Evolutionary conservation across 345 rosid genomes (phyloP), one percentile per base, ranked within the genome.

Genomic region (Pugionium cornutum): DNA sequence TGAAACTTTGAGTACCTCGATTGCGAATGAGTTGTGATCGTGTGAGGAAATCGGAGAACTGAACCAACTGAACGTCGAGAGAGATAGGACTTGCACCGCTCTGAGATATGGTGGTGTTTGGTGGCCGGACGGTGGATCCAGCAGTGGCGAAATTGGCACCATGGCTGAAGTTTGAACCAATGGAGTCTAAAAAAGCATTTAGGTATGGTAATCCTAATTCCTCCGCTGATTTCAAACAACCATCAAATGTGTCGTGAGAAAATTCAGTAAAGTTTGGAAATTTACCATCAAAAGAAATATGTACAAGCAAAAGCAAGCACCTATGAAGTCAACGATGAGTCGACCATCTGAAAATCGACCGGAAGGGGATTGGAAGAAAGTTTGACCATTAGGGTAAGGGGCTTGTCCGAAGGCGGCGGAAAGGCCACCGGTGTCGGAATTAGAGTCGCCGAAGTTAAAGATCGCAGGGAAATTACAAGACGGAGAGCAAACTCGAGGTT

Each of bases 71-170:
- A 18, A 85, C 86, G n/a, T 83, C 76, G 18, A 91, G 73, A 8
- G 89, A 83, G 40, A 91, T 70, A 3, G 98, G 95, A 53, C 90
- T 86, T n/a, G 55, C 67, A 9, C 92, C 98, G 54, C 85, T 54
- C 50, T 86, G 87, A 9, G 73, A 61, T 30, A 69, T 75, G 54
- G 89, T 86, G 6, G 83, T 61, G 82, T 81, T 84, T 27, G 74
- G 89, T 32, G 85, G 89, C 1, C 88, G 68, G 28, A 87, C 49
- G 55, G 96, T 81, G 50, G 96, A 83, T 2, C 92, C 95, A 9
- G 89, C 92, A 2, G 92, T 87, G 18, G 95, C 96, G 45, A 89
- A 91, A 42, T 89, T 89, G 30, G 85, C 92, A 47, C 96, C 98
- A 53, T 89, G 88, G 72, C 86, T 89, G 73, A 82, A 86, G 63